Base-by-base conservation (phyloP, 164 flowering plant species). In the Berberis vulgaris region DNA sequence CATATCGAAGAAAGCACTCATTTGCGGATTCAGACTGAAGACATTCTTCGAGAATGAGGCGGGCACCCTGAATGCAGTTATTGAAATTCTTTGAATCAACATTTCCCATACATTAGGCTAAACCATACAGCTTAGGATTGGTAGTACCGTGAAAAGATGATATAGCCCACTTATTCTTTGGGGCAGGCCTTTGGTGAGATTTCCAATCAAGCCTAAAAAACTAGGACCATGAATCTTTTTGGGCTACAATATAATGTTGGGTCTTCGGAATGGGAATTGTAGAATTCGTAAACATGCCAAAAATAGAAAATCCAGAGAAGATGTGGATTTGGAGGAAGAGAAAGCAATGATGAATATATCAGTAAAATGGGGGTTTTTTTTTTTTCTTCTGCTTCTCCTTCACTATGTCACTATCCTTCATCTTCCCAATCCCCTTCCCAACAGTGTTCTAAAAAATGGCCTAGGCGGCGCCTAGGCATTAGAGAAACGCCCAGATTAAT, bases 1-100 rank as follows among this genome's bases (percentile, higher is more conserved):
- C 87, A 60, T 80, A 82, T 9, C 90, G 78, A 41, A 83, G 73
- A 71, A 82, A 85, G 74, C 90, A 83, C 4, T 86, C 86, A 52
- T 85, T 69, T 8, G 72, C 88, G n/a, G 78, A 61, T 49, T 62
- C 5, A 38, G 81, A 45, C 4, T 90, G n/a, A n/a, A n/a, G 92
- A 50, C 84, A 77, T 77, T 92, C 87, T 49, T 79, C 71, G 3
- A 89, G 92, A 62, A 88, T 67, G 52, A 42, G 67, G 3, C 87
- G 82, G 57, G 74, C 45, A 46, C 81, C 77, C 38, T 87, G 80
- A 69, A 58, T 84, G 79, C 97, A 90, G 57, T 79, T 82, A 57
- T 80, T 81, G 76, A 95, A 90, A 40, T 86, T 90, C 5, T 76
- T 76, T 38, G 45, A 72, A 4, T 87, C 72, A 55, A 90, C 85